Conservation (phyloP, 2,329 filamentous ascomycete genomes). For the Pseudopithomyces maydicus region DNA sequence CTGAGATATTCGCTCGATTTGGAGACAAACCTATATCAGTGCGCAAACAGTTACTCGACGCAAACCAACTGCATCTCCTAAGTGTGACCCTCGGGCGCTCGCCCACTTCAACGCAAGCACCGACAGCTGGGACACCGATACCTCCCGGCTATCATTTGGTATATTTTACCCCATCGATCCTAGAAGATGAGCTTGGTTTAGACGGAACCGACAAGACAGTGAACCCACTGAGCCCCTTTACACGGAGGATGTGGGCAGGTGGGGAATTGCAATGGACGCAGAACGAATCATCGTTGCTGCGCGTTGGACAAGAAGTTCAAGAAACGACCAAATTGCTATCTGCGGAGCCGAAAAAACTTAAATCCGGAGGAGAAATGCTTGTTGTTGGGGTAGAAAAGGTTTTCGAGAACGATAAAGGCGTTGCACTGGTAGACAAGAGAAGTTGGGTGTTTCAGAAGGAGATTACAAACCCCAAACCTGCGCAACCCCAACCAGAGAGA, state of each 20-base stretch:
- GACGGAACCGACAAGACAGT: slow-evolving; percentile 87
- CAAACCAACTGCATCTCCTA: slow-evolving; percentile 40
- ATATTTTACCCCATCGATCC: slow-evolving; percentile 80
- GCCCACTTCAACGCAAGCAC: slow-evolving; percentile 23
- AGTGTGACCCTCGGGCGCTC: slow-evolving; percentile 33
- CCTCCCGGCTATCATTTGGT: slow-evolving; percentile 81
- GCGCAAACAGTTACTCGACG: slow-evolving; percentile 37
- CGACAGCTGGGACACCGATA: slow-evolving; percentile 44
- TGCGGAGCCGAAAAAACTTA: slow-evolving; percentile 56
- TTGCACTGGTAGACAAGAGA: slow-evolving; percentile 44
- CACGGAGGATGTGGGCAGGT: slow-evolving; percentile 88
- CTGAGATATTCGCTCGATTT: slow-evolving; percentile 38
- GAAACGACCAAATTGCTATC: slow-evolving; percentile 54
- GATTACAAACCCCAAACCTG: slow-evolving; percentile 48
- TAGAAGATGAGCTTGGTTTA: slow-evolving; percentile 66
- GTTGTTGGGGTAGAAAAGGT: slow-evolving; percentile 64
- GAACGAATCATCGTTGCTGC: slow-evolving; percentile 22
- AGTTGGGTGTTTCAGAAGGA: slow-evolving; percentile 50
- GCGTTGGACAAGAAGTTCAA: slow-evolving; percentile 41
- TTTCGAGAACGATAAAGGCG: slow-evolving; percentile 44
- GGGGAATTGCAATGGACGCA: slow-evolving; percentile 68
- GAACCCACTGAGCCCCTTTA: slow-evolving; percentile 72
- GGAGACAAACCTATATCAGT: slow-evolving; percentile 33
- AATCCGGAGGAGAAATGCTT: slow-evolving; percentile 58
- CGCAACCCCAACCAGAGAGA: slow-evolving; percentile 19